Base-by-base conservation (phyloP, 2,329 filamentous ascomycete species). In the Drechslerella coelobrocha region DNA sequence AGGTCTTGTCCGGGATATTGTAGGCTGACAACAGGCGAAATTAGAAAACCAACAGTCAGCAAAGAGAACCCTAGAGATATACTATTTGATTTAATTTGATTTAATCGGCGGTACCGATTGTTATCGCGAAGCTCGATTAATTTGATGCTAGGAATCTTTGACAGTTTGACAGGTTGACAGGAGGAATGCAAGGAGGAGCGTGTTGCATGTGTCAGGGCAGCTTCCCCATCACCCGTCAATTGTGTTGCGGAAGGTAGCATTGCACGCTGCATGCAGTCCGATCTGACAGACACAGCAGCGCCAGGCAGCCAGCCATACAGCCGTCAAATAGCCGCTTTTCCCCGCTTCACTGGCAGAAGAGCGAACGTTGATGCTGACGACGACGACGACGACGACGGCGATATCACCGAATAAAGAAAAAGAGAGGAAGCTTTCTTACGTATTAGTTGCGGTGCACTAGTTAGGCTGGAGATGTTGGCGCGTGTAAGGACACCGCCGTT, bases 401-500 rank as follows among this genome's bases (percentile, higher is more conserved):
- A 26, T 45, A 56, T 23, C 39, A 14, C 21, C 10, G n/a, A 59
- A 52, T 34, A 45, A 17, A 29, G 29, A 41, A 43, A 51, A 39
- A 29, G 48, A 47, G 19, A 2, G 45, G 45, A 61, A 19, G 31
- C 34, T 43, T 52, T 51, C 45, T 59, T 57, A 71, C 66, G 29
- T 54, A 63, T 52, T 50, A 63, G 29, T 51, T 50, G 53, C 24
- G 59, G 48, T 37, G 53, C 26, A 7, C 59, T 45, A 47, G 29
- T 45, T 31, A 37, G n/a, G 10, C 47, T 34, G 3, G 68, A 51
- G 43, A 72, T 62, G 26, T 72, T 72, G 52, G 55, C 68, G 50
- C 55, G 55, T 31, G 43, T 57, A 39, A 72, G 56, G 23, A 19
- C 60, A 10, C 68, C 68, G 19, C 68, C 68, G 60, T 61, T 66